These are phyloP conservation scores for Pseudonitzschia multiseries DNA, from an alignment of 108 stramenopile species.

Conservation along the genomic window DNA sequence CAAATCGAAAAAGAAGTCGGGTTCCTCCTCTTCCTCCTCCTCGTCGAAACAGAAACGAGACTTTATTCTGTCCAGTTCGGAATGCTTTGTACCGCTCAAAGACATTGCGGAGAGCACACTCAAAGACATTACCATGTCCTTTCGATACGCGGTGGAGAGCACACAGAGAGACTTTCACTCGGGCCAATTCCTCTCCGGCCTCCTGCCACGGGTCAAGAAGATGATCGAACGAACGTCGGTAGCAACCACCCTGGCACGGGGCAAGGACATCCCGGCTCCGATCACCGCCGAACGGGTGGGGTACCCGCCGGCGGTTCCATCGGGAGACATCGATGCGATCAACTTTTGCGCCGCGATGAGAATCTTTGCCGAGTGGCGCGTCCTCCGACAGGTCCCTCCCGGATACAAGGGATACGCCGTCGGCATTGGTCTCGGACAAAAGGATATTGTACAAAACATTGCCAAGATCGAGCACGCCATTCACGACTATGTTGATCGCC, in stretches of 20 bases:
- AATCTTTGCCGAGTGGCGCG: constrained; percentile 77
- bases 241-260: constrained; percentile 42
- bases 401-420: constrained; percentile 74
- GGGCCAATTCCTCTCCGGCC: constrained; percentile 27
- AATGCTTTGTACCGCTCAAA: constrained; percentile 47
- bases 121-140: constrained; percentile 45
- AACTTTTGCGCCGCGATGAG: constrained; percentile 67
- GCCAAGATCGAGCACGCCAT: constrained; percentile 69
- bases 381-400: constrained; percentile 69
- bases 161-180: constrained; percentile 31
- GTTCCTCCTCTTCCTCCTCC: neutral
- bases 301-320: neutral
- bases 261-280: constrained; percentile 33
- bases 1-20: constrained; percentile 13
- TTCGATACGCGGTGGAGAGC: constrained; percentile 47
- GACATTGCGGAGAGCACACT: constrained; percentile 58
- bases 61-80: constrained; percentile 33
- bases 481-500: constrained; percentile 43
- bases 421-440: constrained; percentile 70
- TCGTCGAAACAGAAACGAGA: constrained; percentile 6
- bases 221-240: constrained; percentile 34
- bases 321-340: constrained; percentile 59
- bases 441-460: constrained; percentile 77
- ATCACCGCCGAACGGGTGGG: constrained; percentile 1
- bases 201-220: constrained; percentile 33